Conservation (phyloP, 352 stramenopile species). For the Poterioochromonas sp. region DNA sequence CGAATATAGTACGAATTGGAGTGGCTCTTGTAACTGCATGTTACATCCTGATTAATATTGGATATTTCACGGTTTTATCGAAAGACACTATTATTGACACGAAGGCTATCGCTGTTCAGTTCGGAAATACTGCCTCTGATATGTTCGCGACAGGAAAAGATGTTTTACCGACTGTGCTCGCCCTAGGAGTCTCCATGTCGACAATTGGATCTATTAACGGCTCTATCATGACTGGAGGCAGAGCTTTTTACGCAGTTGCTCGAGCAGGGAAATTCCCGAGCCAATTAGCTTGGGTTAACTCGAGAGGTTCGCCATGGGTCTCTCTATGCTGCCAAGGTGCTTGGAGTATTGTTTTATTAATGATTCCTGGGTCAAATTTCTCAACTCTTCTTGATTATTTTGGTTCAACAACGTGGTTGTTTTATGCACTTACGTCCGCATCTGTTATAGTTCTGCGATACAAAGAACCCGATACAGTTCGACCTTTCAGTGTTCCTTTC, state of each 20-base stretch:
- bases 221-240: conserved; percentile 26
- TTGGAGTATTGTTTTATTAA: conserved; percentile 22
- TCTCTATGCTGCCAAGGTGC: not conserved
- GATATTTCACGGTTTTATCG: not conserved
- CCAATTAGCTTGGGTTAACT: not conserved
- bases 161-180: not conserved
- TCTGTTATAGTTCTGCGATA: not conserved
- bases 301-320: not conserved
- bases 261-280: conserved; percentile 2
- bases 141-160: not conserved
- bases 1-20: not conserved
- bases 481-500: conserved; percentile 11
- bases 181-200: conserved; percentile 4
- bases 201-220: not conserved
- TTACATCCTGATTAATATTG: conserved; percentile 26
- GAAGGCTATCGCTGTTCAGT: conserved; percentile 15
- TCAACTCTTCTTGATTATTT: conserved; percentile 24
- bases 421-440: not conserved
- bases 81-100: conserved; percentile 1
- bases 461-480: not conserved
- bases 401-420: conserved; percentile 14
- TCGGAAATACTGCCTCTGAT: not conserved
- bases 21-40: not conserved
- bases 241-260: conserved; percentile 15
- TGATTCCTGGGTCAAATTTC: conserved; percentile 23